Evolutionary conservation across 2,329 filamentous ascomycete species (phyloP), one percentile per base, ranked within the genome.

Genomic region (Fusarium palustre): DNA sequence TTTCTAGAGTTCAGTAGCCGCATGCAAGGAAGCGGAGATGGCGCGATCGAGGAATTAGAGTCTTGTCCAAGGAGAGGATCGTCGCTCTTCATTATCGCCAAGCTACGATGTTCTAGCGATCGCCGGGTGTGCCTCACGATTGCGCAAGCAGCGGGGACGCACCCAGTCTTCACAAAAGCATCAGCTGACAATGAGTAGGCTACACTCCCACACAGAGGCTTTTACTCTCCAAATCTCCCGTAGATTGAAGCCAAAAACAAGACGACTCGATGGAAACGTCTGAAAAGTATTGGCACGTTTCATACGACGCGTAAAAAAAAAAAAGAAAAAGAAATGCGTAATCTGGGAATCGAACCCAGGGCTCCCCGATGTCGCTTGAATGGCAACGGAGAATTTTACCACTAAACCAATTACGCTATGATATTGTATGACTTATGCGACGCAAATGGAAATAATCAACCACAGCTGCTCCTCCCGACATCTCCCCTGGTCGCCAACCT

Each of bases 371-470:
- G 4, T 25, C 15, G 20, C 39, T 18, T 5, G 2, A n/a, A 13
- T 55, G 52, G 52, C 52, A 55, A 55, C 52, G 52, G 52, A 55
- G 52, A 55, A 55, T 55, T 55, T 55, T 55, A 55, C 52, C 52
- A 55, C 52, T 55, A 55, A 55, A 55, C 52, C 52, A 55, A 55
- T 55, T 47, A 55, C 52, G 52, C 52, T 7, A 13, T 28, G 16
- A 16, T 34, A 2, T 16, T 34, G 12, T 33, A 10, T 33, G 15
- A 16, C 5, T 3, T 2, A 11, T 5, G 0, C 5, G 10, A 3
- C 18, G 1, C 18, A 38, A 38, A n/a, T 6, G 0, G 3, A 6
- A 3, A 0, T 6, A 0, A n/a, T 38, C 11, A 0, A 1, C 34
- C 34, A n/a, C 18, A 2, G 3, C 10, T 11, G 18, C 4, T 9